phyloP scores from a whole-genome alignment of 2,329 filamentous ascomycete species.

The Peltaster fructicola region DNA sequence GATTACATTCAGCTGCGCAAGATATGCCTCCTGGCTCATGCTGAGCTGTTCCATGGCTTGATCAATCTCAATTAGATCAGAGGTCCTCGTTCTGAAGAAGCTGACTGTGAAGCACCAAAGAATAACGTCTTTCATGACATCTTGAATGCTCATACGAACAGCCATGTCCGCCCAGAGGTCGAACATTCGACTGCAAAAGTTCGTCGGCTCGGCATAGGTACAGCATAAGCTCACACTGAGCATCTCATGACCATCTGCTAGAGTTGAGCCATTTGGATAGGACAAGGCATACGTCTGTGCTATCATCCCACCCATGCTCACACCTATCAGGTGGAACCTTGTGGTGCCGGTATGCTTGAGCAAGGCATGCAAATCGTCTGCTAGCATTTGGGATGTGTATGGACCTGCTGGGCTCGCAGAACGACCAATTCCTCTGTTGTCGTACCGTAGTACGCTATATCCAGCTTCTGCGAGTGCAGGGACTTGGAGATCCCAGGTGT shows the following conservation, averaged over 20 bases:
- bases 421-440: conserved; percentile 12
- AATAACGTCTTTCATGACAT: conserved; percentile 12
- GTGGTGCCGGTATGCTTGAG: conserved; percentile 5
- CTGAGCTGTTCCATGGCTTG: conserved; percentile 9
- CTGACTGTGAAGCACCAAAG: conserved; percentile 12
- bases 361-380: conserved; percentile 9
- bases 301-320: conserved; percentile 14
- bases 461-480: conserved; percentile 7
- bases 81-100: conserved; percentile 7
- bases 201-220: conserved; percentile 9
- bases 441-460: conserved; percentile 9
- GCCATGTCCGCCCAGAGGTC: conserved; percentile 10
- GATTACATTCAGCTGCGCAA: conserved; percentile 12
- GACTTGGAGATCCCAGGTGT: conserved; percentile 8
- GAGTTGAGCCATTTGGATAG: conserved; percentile 6
- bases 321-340: conserved; percentile 9
- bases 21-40: conserved; percentile 8
- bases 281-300: conserved; percentile 9
- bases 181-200: conserved; percentile 11
- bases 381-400: conserved; percentile 9
- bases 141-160: conserved; percentile 7
- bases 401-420: conserved; percentile 6
- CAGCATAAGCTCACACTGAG: conserved; percentile 8
- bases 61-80: conserved; percentile 8
- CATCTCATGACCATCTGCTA: conserved; percentile 4